A percentile compares a stretch with the other conserved stretches of the same genome.
Evolutionary conservation across 73 alveolate genomes (phyloP).

Genomic region (Paramecium sexaurelia): DNA sequence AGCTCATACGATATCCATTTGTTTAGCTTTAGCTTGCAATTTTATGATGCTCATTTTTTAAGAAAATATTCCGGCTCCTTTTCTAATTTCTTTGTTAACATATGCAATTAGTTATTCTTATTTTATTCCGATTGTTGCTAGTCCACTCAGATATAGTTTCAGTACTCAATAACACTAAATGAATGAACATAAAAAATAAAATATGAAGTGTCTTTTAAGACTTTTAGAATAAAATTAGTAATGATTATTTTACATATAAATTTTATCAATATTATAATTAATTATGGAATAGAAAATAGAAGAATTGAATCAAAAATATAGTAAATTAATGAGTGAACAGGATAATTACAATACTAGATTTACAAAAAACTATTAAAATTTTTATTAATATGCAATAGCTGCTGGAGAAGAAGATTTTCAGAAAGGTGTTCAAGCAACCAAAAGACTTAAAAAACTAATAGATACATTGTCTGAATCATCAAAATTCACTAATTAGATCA

Average conservation of each 20-base stretch:
- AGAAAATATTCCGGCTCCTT: background rate
- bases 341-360: background rate
- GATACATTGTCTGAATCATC: background rate
- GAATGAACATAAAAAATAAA: background rate
- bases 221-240: background rate
- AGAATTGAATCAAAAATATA: background rate
- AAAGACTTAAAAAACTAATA: background rate
- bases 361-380: background rate
- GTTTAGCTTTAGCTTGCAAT: background rate
- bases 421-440: background rate
- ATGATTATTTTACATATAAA: background rate
- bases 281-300: background rate
- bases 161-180: background rate
- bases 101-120: background rate
- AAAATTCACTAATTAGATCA: background rate
- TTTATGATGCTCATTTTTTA: background rate
- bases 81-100: background rate
- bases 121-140: background rate
- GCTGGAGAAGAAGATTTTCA: background rate
- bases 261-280: background rate
- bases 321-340: background rate
- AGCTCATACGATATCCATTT: background rate
- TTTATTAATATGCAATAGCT: background rate
- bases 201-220: background rate
- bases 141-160: background rate